Evolutionary conservation across 768 basidiomycete genomes (phyloP), one percentile per base, ranked within the genome.

Genomic region (Lentinula sp.): DNA sequence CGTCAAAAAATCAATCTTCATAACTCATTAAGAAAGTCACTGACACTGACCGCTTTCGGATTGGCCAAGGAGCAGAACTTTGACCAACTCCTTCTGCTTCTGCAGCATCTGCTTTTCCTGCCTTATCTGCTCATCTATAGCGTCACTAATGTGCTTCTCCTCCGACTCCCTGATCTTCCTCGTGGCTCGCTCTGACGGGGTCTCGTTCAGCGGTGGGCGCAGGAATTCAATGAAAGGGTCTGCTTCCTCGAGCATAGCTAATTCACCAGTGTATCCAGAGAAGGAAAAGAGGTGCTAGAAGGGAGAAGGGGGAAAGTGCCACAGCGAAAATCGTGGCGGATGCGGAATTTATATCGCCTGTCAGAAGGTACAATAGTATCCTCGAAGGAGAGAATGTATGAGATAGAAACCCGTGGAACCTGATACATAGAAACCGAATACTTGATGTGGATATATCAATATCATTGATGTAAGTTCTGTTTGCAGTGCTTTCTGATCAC

Each of bases 171-270:
- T 67, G 53, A 67, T 69, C 64, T 79, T 78, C 58, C 87, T 70
- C 3, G 69, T 68, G 0, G 66, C 71, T 61, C 72, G 77, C 61
- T 87, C 78, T 0, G 74, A 74, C 0, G 76, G 66, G 0, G 84
- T 76, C 71, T 91, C 89, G 61, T 82, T 68, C 0, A 76, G 71
- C 1, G 88, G 89, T 0, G 89, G 87, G 0, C 77, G 71, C 15
- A 82, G 78, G 65, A 85, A 80, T 16, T 76, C 70, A 13, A 80
- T 75, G 40, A 91, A 76, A 0, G 89, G 89, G 73, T 91, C 89
- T 31, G 63, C 61, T 21, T 68, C 59, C 7, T 67, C 71, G 28
- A 32, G 37, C 46, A 48, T 48, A 23, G 16, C 8, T 9, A 9
- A 18, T 4, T 8, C 8, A 13, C 6, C 21, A 18, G 7, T 48